Conservation (phyloP, 352 stramenopile genomes). For the Pythium chondricola region DNA sequence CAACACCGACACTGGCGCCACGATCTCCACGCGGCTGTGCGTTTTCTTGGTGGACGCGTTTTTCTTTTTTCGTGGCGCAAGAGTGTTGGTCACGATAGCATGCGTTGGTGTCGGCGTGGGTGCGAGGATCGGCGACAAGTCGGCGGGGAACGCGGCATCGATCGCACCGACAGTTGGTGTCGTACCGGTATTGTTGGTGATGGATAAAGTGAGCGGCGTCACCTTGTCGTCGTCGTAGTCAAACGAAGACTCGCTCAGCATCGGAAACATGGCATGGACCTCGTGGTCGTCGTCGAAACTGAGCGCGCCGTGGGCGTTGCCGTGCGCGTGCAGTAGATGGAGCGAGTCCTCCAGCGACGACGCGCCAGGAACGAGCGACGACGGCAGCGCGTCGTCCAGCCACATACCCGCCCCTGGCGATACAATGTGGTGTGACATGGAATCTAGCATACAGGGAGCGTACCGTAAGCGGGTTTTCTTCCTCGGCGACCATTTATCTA, state of each 20-base stretch:
- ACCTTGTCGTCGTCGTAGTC: constrained; percentile 26
- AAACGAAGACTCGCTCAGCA: constrained; percentile 28
- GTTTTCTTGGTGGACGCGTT: background rate
- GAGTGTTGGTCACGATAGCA: background rate
- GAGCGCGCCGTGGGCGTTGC: constrained; percentile 24
- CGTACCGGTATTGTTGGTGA: background rate
- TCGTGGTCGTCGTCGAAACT: constrained; percentile 21
- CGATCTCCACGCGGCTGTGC: background rate
- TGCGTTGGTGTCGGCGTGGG: constrained; percentile 21
- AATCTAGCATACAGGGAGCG: background rate
- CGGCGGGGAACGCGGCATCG: constrained; percentile 25
- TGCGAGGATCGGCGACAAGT: constrained; percentile 54
- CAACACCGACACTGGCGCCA: background rate
- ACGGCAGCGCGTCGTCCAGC: constrained; percentile 13
- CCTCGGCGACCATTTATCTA: no score
- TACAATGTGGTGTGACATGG: constrained; percentile 4
- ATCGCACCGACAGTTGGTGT: constrained; percentile 7
- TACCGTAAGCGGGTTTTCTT: no score
- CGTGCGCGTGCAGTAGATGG: constrained; percentile 19
- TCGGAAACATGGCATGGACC: constrained; percentile 24
- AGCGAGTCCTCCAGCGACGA: constrained; percentile 50
- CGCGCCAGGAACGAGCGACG: background rate
- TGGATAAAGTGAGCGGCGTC: background rate
- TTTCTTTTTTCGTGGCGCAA: background rate
- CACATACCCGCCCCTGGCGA: constrained; percentile 15